A percentile compares a stretch with the other conserved stretches of the same genome.
phyloP scores from a whole-genome alignment of 2,329 filamentous ascomycete species.

The Colletotrichum sp. region DNA sequence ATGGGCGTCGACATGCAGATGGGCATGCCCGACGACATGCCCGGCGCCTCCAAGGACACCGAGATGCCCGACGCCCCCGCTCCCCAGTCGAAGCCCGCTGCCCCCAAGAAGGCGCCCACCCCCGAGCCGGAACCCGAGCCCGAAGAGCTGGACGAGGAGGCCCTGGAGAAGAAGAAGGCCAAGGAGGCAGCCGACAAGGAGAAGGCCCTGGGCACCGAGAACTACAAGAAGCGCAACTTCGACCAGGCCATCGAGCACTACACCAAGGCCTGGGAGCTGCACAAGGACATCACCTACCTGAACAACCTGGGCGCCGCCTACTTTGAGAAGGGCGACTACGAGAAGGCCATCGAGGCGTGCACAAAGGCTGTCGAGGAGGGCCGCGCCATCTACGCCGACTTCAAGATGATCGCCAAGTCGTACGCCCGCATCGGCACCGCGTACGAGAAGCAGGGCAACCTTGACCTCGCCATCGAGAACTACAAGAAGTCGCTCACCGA shows the following conservation, averaged over 20 bases:
- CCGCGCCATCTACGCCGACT: conserved; percentile 88
- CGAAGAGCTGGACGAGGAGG: conserved; percentile 82
- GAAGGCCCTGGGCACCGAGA: conserved; percentile 91
- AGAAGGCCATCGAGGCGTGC: conserved; percentile 85
- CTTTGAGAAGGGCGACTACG: conserved; percentile 95
- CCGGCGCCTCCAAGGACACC: conserved; percentile 63
- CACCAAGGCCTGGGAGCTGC: conserved; percentile 88
- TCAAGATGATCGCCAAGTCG: conserved; percentile 98
- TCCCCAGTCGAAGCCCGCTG: conserved; percentile 43
- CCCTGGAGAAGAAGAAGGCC: conserved; percentile 81
- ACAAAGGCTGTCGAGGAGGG: conserved; percentile 89
- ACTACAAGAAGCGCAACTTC: conserved; percentile 98
- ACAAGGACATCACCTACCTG: conserved; percentile 97
- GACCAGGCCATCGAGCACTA: conserved; percentile 96
- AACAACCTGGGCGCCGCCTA: conserved; percentile 95
- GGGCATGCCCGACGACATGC: conserved; percentile 40
- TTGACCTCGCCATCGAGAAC: conserved; percentile 80
- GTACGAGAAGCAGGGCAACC: conserved; percentile 88
- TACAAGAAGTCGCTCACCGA: conserved; percentile 95
- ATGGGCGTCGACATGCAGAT: conserved; percentile 89
- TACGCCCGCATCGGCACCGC: conserved; percentile 94
- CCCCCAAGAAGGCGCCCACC: conserved; percentile 62
- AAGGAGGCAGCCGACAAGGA: conserved; percentile 94
- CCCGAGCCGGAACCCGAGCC: conserved; percentile 66
- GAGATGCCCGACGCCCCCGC: conserved; percentile 74